Evolutionary conservation across 371 early-diverging fungal genomes (phyloP).

Genomic region (Coemansia sp.): DNA sequence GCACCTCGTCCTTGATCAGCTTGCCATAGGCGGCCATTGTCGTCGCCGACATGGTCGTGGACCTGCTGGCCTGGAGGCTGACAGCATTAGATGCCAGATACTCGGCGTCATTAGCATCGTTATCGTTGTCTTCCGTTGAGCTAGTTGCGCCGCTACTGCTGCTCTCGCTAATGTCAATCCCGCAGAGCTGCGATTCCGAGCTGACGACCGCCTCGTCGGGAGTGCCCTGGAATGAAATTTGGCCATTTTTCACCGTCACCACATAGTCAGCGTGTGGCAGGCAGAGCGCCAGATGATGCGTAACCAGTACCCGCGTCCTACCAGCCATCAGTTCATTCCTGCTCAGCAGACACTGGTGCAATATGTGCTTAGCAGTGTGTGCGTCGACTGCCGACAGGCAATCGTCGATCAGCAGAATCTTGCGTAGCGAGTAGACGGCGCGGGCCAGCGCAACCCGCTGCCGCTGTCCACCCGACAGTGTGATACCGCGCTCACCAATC

Average conservation of each 20-base stretch:
- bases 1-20: slow-evolving; percentile 27
- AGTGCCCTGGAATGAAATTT: slow-evolving; percentile 52
- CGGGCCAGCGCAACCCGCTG: slow-evolving; percentile 78
- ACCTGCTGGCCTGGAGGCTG: background rate
- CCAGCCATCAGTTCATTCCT: slow-evolving; percentile 57
- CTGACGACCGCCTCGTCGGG: slow-evolving; percentile 9
- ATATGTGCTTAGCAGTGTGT: slow-evolving; percentile 84
- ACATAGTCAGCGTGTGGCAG: slow-evolving; percentile 68
- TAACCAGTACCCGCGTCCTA: slow-evolving; percentile 80
- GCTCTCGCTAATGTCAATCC: background rate
- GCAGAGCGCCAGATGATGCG: slow-evolving; percentile 78
- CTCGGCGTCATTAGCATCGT: background rate
- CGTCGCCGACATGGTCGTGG: background rate
- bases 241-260: slow-evolving; percentile 67
- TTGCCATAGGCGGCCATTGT: slow-evolving; percentile 7
- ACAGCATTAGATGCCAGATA: background rate
- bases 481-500: slow-evolving; percentile 85
- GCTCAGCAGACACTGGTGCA: slow-evolving; percentile 62
- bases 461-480: slow-evolving; percentile 83
- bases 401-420: slow-evolving; percentile 74
- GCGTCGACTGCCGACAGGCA: slow-evolving; percentile 80
- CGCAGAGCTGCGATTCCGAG: background rate
- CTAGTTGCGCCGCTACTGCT: background rate
- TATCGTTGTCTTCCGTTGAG: background rate
- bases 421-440: slow-evolving; percentile 74